phyloP scores from a whole-genome alignment of 441 rosid species.

The Gossypium lobatum region DNA sequence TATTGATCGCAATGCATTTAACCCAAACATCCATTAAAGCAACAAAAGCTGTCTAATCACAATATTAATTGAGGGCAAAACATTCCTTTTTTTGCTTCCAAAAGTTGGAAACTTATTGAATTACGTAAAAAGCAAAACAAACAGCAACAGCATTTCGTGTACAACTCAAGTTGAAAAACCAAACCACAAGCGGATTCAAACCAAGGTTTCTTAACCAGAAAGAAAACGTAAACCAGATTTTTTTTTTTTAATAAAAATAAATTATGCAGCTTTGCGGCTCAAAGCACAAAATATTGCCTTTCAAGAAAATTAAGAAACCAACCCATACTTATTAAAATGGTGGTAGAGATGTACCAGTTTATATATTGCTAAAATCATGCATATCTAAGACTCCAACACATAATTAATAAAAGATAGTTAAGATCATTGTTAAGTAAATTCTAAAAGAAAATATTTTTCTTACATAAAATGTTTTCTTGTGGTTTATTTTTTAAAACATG shows the following conservation, averaged over 20 bases:
- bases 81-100: not conserved
- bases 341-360: no score
- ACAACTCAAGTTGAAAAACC: not conserved
- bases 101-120: not conserved
- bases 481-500: no score
- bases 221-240: not conserved
- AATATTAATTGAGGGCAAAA: not conserved
- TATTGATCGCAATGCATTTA: no score
- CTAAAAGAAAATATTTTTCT: no score
- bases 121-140: not conserved
- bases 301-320: not conserved
- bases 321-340: not conserved
- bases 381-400: no score
- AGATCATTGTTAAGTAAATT: not conserved
- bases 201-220: not conserved
- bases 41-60: not conserved
- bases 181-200: not conserved
- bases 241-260: not conserved
- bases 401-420: no score
- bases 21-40: not conserved
- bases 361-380: no score
- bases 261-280: not conserved
- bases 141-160: not conserved
- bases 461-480: no score
- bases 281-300: not conserved